Conservation (phyloP, 345 rosid genomes). For the rapeseed (Brassica napus) region DNA sequence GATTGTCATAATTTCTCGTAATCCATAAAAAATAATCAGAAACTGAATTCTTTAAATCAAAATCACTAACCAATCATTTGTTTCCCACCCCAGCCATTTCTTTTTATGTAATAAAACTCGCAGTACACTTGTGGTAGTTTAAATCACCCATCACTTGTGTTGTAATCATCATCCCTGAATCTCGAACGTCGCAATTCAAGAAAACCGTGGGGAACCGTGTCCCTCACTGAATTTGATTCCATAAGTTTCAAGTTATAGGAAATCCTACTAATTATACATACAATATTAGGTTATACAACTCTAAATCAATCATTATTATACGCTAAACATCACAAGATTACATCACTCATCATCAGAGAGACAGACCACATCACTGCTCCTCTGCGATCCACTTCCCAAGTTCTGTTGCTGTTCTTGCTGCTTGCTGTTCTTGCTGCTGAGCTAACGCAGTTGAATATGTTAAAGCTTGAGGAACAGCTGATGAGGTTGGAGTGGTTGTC, state of each 20-base stretch:
- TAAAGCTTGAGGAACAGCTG: no score
- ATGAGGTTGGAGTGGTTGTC: no score
- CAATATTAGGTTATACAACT: not conserved
- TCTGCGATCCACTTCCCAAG: constrained; percentile 22
- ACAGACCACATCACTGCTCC: constrained; percentile 23
- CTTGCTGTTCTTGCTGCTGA: constrained; percentile 1
- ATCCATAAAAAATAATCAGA: not conserved
- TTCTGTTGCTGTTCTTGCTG: constrained; percentile 15
- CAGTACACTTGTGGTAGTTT: not conserved
- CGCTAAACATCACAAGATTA: not conserved
- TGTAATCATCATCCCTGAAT: not conserved
- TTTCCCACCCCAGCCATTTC: no score
- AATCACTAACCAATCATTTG: not conserved
- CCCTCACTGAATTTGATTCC: not conserved
- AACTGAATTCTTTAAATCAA: not conserved
- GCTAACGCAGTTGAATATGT: not conserved
- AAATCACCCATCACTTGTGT: not conserved
- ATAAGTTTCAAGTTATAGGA: not conserved
- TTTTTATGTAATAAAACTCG: no score
- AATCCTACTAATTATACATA: not conserved
- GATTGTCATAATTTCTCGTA: not conserved
- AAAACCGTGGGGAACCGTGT: constrained; percentile 1
- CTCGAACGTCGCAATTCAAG: not conserved
- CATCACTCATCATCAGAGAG: constrained; percentile 40
- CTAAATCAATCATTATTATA: not conserved